These are phyloP conservation scores for Phlyctochytrium arcticum DNA, from an alignment of 192 early-diverging fungal genomes.

Conservation along the genomic window DNA sequence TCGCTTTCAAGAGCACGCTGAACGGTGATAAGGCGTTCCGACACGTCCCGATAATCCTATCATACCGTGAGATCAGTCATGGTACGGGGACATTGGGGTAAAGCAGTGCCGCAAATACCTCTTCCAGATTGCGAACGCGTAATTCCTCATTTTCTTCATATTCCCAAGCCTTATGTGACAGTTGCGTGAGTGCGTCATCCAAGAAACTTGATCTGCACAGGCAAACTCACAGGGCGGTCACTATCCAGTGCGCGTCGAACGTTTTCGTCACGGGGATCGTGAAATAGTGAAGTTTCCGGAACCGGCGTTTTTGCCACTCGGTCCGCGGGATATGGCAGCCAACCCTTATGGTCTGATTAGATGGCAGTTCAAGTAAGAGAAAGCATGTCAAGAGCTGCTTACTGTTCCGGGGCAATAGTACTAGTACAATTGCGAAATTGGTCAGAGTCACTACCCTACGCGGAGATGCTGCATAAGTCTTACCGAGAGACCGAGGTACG, in stretches of 20 bases:
- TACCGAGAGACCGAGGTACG: background rate
- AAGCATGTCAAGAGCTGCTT: no score
- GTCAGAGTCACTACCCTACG: background rate
- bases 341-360: background rate
- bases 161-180: background rate
- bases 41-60: conserved; percentile 12
- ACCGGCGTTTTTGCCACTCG: conserved; percentile 3
- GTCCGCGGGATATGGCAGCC: conserved; percentile 7
- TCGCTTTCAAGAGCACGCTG: conserved; percentile 10
- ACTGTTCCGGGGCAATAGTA: conserved; percentile 8
- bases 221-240: no score
- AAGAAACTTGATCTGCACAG: no score
- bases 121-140: background rate
- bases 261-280: conserved; percentile 7
- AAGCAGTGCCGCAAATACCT: no score
- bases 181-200: no score
- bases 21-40: conserved; percentile 7
- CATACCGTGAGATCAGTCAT: no score
- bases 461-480: background rate
- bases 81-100: no score
- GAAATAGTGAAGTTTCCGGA: background rate
- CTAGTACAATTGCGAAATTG: background rate
- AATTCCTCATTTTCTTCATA: background rate
- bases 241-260: background rate
- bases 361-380: background rate